phyloP scores from a whole-genome alignment of 352 stramenopile genomes.

The Vaucheria bursata region DNA sequence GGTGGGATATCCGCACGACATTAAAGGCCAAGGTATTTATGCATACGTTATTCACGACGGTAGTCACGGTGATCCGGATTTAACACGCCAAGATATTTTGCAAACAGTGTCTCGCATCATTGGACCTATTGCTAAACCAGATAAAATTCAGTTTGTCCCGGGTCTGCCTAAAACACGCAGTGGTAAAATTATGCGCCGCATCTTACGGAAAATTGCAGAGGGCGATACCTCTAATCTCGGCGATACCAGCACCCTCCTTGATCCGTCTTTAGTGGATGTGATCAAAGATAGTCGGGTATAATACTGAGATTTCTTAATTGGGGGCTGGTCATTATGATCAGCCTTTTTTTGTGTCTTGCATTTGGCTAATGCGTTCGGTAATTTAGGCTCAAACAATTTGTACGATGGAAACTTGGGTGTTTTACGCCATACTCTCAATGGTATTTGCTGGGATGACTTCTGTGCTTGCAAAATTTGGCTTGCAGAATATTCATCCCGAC shows the following conservation, averaged over 20 bases:
- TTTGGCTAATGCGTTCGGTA: no score
- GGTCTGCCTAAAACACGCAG: constrained; percentile 80
- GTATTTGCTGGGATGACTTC: no score
- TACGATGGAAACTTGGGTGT: no score
- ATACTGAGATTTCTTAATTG: no score
- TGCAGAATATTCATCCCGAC: no score
- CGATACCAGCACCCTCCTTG: constrained; percentile 88
- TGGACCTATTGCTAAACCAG: constrained; percentile 87
- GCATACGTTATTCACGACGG: constrained; percentile 54
- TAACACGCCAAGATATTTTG: neutral
- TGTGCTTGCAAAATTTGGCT: no score
- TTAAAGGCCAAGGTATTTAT: constrained; percentile 57
- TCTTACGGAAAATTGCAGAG: constrained; percentile 90
- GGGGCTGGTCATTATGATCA: no score
- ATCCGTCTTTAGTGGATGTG: constrained; percentile 89
- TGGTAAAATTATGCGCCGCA: constrained; percentile 93
- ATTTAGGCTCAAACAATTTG: no score
- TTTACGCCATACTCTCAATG: no score
- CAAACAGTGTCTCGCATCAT: constrained; percentile 60
- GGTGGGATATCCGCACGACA: constrained; percentile 52
- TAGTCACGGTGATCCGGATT: neutral
- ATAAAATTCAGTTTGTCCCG: constrained; percentile 81
- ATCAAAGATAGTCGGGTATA: no score
- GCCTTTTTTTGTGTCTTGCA: no score
- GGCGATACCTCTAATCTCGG: constrained; percentile 84